Base-by-base conservation (phyloP, 768 basidiomycete species). In the Hydnum rufescens region DNA sequence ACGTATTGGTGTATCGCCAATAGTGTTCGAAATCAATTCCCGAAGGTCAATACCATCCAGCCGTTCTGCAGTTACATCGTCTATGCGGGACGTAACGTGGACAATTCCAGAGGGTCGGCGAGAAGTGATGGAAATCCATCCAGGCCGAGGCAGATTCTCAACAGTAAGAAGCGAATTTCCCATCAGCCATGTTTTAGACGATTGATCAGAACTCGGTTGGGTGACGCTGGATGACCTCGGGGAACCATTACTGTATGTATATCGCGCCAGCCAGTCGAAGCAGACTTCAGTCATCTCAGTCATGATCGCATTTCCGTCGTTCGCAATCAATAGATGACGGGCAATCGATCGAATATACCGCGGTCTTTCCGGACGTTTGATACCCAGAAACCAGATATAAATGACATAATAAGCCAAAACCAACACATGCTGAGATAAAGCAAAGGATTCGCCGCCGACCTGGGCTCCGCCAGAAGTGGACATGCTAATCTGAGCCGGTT, bases 261-360 rank as follows among this genome's bases (percentile, higher is more conserved):
- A 95, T 18, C 95, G 74, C 5, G 88, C 82, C 18, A 99, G 72
- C 89, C 92, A 97, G 63, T 99, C 95, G 61, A 97, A 92, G 65
- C 88, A 93, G 32, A 97, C 93, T 62, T 96, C 88, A 0, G 90
- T 86, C 26, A 82, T 80, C 55, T 85, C 87, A 63, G 97, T 95
- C 36, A 39, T 39, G 3, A 92, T 69, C 36, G 75, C 71, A 1
- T 68, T 67, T 51, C 74, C 75, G 55, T 84, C 82, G 65, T 89
- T 89, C 13, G 88, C 89, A 25, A 89, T 70, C 5, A 92, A 69
- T 1, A 99, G 73, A 58, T 89, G 83, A 5, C 82, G 74, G 0
- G 82, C 81, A 62, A 99, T 89, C 66, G 82, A 89, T 28, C 77
- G 74, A 28, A 96, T 74, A 61, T 93, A 80, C 29, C 73, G 72